Conservation (phyloP, 73 alveolate genomes). For the Loxodes magnus region DNA sequence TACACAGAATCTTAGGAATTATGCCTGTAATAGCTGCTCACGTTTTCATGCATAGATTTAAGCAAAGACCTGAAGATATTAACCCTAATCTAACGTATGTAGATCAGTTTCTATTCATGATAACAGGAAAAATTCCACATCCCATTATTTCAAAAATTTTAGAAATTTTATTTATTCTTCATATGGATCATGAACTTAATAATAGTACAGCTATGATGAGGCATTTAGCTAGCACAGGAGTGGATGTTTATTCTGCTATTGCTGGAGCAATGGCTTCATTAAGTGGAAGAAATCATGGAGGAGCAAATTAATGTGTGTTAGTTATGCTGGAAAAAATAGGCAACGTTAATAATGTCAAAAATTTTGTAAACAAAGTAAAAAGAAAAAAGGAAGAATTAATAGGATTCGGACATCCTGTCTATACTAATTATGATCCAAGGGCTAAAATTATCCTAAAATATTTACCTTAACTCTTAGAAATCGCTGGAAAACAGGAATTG, state of each 20-base stretch:
- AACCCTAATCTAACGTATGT: conserved; percentile 51
- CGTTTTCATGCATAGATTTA: conserved; percentile 69
- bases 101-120: conserved; percentile 77
- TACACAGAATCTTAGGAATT: conserved; percentile 64
- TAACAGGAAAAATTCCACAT: conserved; percentile 49
- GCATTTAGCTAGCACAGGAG: conserved; percentile 59
- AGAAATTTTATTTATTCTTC: conserved; percentile 74
- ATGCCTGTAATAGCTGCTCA: conserved; percentile 69
- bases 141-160: conserved; percentile 56
- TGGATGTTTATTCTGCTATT: conserved; percentile 64
- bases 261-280: conserved; percentile 87
- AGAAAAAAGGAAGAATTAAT: conserved; percentile 51
- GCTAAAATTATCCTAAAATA: conserved; percentile 64
- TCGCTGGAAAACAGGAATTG: conserved; percentile 78
- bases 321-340: conserved; percentile 85
- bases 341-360: conserved; percentile 57
- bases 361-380: conserved; percentile 66
- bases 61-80: conserved; percentile 55
- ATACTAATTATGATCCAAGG: conserved; percentile 80
- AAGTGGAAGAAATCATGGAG: conserved; percentile 89
- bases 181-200: conserved; percentile 87
- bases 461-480: conserved; percentile 67
- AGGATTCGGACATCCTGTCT: conserved; percentile 93
- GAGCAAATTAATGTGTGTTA: conserved; percentile 86
- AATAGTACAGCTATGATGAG: conserved; percentile 84